phyloP scores from a whole-genome alignment of 164 flowering plant species.

The Stephania yunnanensis region DNA sequence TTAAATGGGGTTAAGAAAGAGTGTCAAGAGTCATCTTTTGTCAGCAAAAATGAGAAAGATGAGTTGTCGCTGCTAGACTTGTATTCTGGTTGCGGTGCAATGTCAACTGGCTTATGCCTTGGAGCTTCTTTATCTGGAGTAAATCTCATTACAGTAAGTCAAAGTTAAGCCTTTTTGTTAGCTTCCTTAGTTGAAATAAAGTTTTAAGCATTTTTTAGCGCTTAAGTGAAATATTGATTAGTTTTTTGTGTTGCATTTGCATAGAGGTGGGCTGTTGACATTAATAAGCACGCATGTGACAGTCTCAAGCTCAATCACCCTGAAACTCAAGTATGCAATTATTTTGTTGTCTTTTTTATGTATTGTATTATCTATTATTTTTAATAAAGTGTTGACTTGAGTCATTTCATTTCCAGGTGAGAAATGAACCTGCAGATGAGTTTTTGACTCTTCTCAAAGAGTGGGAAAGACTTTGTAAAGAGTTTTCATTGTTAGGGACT shows the following conservation, averaged over 20 bases:
- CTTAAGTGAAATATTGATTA: background rate
- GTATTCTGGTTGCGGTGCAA: slow-evolving; percentile 87
- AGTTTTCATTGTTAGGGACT: slow-evolving; percentile 27
- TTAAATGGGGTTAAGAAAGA: background rate
- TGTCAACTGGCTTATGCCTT: slow-evolving; percentile 84
- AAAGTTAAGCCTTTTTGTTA: background rate
- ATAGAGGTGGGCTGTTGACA: slow-evolving; percentile 92
- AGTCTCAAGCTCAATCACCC: slow-evolving; percentile 69
- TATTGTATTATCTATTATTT: no score
- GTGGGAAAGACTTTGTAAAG: slow-evolving; percentile 58
- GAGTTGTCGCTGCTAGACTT: slow-evolving; percentile 52
- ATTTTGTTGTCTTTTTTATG: background rate
- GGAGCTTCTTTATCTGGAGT: slow-evolving; percentile 52
- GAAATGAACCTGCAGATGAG: slow-evolving; percentile 68
- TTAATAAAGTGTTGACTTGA: background rate
- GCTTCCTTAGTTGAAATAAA: background rate
- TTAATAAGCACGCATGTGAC: slow-evolving; percentile 61
- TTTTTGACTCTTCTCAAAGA: slow-evolving; percentile 49
- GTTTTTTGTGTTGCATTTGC: background rate
- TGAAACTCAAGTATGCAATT: slow-evolving; percentile 52
- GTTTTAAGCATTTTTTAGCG: no score
- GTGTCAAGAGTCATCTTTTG: slow-evolving; percentile 8
- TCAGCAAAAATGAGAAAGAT: background rate
- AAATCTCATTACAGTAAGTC: slow-evolving; percentile 68
- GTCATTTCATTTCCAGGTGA: slow-evolving; percentile 42